A percentile compares a stretch with the other conserved stretches of the same genome.
Evolutionary conservation across 164 flowering plant genomes (phyloP).

Genomic region (Pachysandra terminalis): DNA sequence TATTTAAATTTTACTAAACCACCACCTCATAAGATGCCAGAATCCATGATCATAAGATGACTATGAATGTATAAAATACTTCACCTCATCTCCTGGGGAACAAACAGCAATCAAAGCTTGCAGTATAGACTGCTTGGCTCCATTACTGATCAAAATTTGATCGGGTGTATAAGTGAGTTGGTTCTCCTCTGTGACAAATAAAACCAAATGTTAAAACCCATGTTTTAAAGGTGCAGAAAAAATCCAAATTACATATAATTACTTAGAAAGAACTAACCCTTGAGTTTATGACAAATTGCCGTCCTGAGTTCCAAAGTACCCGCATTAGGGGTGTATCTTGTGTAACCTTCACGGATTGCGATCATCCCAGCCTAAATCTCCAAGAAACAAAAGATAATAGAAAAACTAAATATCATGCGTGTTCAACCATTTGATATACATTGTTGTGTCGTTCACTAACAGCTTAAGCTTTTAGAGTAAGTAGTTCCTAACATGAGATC

Average conservation of each 20-base stretch:
- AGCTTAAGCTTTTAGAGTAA: too few relatives aligned
- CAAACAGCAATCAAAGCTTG: constrained; percentile 91
- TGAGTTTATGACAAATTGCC: constrained; percentile 83
- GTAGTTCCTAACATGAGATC: too few relatives aligned
- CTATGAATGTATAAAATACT: background rate
- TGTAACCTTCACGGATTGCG: constrained; percentile 90
- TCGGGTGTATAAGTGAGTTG: constrained; percentile 80
- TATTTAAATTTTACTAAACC: too few relatives aligned
- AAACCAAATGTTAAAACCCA: background rate
- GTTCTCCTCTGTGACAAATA: constrained; percentile 70
- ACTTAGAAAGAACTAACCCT: constrained; percentile 58
- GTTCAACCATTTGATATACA: too few relatives aligned
- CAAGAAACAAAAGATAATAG: too few relatives aligned
- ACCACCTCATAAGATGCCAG: too few relatives aligned
- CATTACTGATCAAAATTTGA: constrained; percentile 89
- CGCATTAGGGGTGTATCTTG: constrained; percentile 90
- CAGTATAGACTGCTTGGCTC: constrained; percentile 81
- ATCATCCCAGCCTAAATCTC: constrained; percentile 77
- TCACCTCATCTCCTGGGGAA: constrained; percentile 96
- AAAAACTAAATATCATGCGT: too few relatives aligned
- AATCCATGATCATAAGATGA: too few relatives aligned
- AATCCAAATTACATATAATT: background rate
- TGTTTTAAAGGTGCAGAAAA: background rate
- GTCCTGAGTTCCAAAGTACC: constrained; percentile 78
- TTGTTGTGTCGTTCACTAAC: too few relatives aligned